These are phyloP conservation scores for Pseudogymnoascus sp. DNA, from an alignment of 2,329 filamentous ascomycete genomes.

Conservation along the genomic window DNA sequence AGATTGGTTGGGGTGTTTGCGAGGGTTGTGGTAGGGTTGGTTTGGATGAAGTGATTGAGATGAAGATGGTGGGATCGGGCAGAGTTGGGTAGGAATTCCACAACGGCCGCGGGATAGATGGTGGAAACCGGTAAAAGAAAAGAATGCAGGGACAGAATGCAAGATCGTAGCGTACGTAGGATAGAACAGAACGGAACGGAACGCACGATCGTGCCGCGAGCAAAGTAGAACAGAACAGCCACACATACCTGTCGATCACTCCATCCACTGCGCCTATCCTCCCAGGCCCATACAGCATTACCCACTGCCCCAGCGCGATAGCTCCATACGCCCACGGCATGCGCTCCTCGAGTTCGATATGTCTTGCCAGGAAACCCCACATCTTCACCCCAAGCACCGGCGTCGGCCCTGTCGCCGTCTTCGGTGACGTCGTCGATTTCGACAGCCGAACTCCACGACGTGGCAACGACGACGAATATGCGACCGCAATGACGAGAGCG, in stretches of 20 bases:
- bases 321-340: conserved; percentile 86
- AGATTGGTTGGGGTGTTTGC: not conserved
- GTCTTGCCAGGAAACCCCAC: conserved; percentile 64
- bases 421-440: not conserved
- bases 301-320: conserved; percentile 68
- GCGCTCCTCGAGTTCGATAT: conserved; percentile 65
- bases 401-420: conserved; percentile 12
- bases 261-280: conserved; percentile 66
- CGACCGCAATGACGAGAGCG: conserved; percentile 54
- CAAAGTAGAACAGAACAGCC: conserved; percentile 12
- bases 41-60: not conserved
- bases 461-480: conserved; percentile 59
- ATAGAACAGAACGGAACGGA: not conserved
- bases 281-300: conserved; percentile 65
- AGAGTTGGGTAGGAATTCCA: not conserved
- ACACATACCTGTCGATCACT: conserved; percentile 80
- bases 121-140: conserved; percentile 1
- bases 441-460: conserved; percentile 22
- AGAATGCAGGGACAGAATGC: not conserved
- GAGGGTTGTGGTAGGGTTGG: not conserved
- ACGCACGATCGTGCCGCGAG: not conserved
- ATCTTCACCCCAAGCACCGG: conserved; percentile 63
- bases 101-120: not conserved
- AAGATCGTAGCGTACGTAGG: not conserved
- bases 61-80: conserved; percentile 1